Percentiles rank a stretch among this genome's conserved stretches.
phyloP scores from a whole-genome alignment of 1,284 basidiomycete genomes.

The Ceratobasidium sp. region DNA sequence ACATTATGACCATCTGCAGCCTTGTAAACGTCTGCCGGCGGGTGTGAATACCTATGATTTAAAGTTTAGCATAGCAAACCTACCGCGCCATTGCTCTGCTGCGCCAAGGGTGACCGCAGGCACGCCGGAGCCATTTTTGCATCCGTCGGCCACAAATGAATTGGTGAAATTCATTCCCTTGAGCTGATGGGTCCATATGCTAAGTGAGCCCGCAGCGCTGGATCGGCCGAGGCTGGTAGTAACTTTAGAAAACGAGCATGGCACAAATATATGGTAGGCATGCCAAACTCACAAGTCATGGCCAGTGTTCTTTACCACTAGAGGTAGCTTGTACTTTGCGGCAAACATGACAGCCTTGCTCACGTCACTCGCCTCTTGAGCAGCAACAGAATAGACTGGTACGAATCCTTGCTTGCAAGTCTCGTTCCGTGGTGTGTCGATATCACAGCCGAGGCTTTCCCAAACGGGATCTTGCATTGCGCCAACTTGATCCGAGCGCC shows the following conservation, averaged over 20 bases:
- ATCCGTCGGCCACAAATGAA: conserved; percentile 15
- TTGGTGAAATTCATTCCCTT: conserved; percentile 44
- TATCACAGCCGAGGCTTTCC: conserved; percentile 33
- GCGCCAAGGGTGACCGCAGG: conserved; percentile 39
- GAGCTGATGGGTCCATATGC: conserved; percentile 58
- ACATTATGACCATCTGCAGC: conserved; percentile 39
- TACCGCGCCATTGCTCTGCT: conserved; percentile 44
- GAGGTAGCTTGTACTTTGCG: conserved; percentile 58
- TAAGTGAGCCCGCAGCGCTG: conserved; percentile 57
- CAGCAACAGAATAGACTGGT: conserved; percentile 58
- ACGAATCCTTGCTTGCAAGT: conserved; percentile 36
- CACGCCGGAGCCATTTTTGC: background rate
- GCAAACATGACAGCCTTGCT: conserved; percentile 62
- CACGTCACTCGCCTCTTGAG: conserved; percentile 57
- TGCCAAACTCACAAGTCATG: conserved; percentile 50
- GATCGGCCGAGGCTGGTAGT: conserved; percentile 57
- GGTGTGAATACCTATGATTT: background rate
- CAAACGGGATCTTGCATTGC: conserved; percentile 27
- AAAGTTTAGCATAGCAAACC: background rate
- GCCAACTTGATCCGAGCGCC: conserved; percentile 44
- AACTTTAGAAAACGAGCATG: background rate
- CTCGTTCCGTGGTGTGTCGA: conserved; percentile 23
- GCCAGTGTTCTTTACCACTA: conserved; percentile 66
- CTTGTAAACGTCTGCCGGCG: conserved; percentile 20
- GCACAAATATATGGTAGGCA: too few species aligned